Conservation (phyloP, 805 yeast genomes). For the Teunomyces atbi region DNA sequence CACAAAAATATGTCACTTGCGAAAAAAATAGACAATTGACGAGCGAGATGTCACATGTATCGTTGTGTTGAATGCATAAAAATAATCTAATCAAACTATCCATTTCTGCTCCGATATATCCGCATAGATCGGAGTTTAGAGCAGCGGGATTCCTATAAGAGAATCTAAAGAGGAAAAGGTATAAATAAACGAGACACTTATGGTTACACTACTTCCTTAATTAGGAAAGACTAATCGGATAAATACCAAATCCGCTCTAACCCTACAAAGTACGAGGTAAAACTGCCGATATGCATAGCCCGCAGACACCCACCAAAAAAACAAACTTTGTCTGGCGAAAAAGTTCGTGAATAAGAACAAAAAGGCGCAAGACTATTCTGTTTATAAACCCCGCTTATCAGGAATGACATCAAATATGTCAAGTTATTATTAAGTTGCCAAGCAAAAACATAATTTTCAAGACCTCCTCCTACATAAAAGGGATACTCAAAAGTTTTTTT, state of each 20-base stretch:
- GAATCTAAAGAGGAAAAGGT: too few species aligned
- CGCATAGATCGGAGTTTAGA: not conserved
- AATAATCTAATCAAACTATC: not conserved
- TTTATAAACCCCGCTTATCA: not conserved
- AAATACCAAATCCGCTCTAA: not conserved
- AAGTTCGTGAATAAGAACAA: not conserved
- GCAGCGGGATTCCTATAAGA: too few species aligned
- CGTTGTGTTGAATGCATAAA: not conserved
- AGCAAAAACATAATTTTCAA: not conserved
- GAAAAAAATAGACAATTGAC: not conserved
- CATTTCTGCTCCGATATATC: not conserved
- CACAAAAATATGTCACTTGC: slow-evolving; percentile 4
- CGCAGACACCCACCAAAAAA: not conserved
- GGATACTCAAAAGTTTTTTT: not conserved
- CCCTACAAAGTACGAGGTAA: not conserved
- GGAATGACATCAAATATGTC: slow-evolving; percentile 6
- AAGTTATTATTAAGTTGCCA: not conserved
- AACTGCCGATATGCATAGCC: not conserved
- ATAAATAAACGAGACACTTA: too few species aligned
- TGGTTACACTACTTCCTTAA: not conserved
- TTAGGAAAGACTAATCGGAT: not conserved
- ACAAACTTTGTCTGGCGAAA: not conserved
- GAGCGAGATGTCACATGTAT: slow-evolving; percentile 2
- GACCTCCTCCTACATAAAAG: not conserved
- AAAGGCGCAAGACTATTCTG: not conserved